Evolutionary conservation across 306 rosid species (phyloP).

Genomic region (Sechiopsis laciniata): DNA sequence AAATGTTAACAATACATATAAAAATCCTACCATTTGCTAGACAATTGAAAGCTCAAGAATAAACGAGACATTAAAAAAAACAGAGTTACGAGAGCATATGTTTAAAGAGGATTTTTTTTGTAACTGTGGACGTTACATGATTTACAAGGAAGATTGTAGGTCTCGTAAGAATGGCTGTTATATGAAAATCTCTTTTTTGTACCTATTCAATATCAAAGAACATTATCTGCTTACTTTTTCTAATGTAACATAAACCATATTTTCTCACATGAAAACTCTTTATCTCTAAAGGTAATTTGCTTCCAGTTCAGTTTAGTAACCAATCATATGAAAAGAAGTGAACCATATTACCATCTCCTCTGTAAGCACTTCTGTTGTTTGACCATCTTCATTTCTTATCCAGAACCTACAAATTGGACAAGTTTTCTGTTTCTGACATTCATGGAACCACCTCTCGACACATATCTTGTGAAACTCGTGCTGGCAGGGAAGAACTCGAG

Average conservation of each 20-base stretch:
- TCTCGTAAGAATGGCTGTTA: background rate
- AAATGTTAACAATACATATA: too few species aligned
- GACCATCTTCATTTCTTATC: slow-evolving; percentile 41
- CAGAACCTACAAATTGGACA: slow-evolving; percentile 80
- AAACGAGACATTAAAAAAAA: too few species aligned
- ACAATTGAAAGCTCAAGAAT: too few species aligned
- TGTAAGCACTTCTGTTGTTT: slow-evolving; percentile 40
- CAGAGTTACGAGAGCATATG: too few species aligned
- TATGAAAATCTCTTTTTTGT: background rate
- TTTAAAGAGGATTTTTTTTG: too few species aligned
- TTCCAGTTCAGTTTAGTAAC: slow-evolving; percentile 30
- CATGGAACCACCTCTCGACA: slow-evolving; percentile 71
- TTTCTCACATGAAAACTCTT: background rate
- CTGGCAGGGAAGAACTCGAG: slow-evolving; percentile 59
- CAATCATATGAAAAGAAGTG: slow-evolving; percentile 84
- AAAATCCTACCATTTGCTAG: too few species aligned
- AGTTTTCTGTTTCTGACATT: slow-evolving; percentile 45
- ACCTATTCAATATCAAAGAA: background rate
- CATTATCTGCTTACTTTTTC: background rate
- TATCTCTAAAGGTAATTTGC: background rate
- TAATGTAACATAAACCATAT: background rate
- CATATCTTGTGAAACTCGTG: slow-evolving; percentile 76
- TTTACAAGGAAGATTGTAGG: background rate
- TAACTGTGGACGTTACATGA: background rate
- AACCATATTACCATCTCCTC: slow-evolving; percentile 87